Base-by-base conservation (phyloP, 2,329 filamentous ascomycete genomes). In the Penicillium sp. region DNA sequence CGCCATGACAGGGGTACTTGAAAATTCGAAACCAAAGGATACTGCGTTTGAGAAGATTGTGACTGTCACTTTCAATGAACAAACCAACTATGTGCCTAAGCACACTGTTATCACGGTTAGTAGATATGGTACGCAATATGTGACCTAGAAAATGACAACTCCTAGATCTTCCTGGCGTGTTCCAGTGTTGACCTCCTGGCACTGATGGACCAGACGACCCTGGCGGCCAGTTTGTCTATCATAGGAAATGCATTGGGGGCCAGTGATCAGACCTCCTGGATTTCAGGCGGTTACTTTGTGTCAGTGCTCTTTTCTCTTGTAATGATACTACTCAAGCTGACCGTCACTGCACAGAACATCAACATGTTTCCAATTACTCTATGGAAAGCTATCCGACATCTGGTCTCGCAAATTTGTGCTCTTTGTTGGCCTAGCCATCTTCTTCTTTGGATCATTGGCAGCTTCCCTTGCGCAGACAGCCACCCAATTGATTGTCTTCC, bases 301-400 rank as follows among this genome's bases (percentile, higher is more conserved):
- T 80, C 58, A 6, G 87, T 59, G 16, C 9, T 28, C 6, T 30
- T 28, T 45, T 26, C 41, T 47, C 36, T 33, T 22, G 17, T 14
- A 33, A 46, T 25, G 14, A 25, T 26, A 22, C 10, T 12, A 26
- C 2, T 7, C 12, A 12, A 8, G n/a, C 36, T 49, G n/a, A 50
- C 12, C 6, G 5, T 14, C 5, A 5, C 5, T 19, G 57, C 71
- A 88, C 43, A 80, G 91, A 31, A 90, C 89, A 1, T 88, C 85
- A 10, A 87, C 85, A 0, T 81, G 80, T 12, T 88, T 86, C 63
- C 84, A 86, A 65, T 81, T 86, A 47, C 74, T 88, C 3, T 87
- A 87, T 66, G 85, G 85, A 22, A 78, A 83, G 0, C 66, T 86
- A 8, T 85, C 83, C 0, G 84, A 87, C 64, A 80, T 86, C 9